Percentiles rank a stretch among this genome's conserved stretches.
Evolutionary conservation across 139 green algal species (phyloP).

Genomic region (Monoraphidium neglectum): DNA sequence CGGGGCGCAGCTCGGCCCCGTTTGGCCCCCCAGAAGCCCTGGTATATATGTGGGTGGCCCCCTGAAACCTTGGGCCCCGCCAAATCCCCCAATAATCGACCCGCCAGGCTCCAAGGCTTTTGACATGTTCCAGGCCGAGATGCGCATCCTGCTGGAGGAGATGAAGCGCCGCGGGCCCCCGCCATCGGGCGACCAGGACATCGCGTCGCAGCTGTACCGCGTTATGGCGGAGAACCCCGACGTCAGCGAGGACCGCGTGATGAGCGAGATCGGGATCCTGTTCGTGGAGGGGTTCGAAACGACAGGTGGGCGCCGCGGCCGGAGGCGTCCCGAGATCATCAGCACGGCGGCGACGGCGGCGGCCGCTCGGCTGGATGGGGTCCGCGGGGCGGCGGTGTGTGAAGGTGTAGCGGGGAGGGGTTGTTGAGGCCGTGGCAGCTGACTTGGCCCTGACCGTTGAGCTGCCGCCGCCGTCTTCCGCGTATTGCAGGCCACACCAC

Average conservation of each 20-base stretch:
- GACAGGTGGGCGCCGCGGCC: constrained; percentile 35
- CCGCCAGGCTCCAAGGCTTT: constrained; percentile 38
- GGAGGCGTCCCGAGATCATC: no score
- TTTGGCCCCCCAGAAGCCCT: no score
- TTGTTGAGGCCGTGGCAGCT: no score
- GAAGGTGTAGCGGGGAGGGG: no score
- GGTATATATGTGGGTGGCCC: no score
- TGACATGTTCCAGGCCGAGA: constrained; percentile 49
- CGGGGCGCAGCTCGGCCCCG: no score
- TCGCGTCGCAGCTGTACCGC: constrained; percentile 40
- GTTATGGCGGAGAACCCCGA: constrained; percentile 25
- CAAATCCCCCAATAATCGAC: neutral
- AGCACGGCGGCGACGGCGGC: no score
- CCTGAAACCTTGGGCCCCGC: neutral
- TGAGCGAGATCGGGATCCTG: constrained; percentile 59
- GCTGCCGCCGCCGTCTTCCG: no score
- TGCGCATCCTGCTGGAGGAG: constrained; percentile 43
- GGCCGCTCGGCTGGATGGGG: no score
- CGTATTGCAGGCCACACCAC: constrained; percentile 48
- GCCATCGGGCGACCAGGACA: constrained; percentile 36
- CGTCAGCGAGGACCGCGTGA: constrained; percentile 26
- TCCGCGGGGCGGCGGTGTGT: no score
- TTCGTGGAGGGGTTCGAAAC: constrained; percentile 62
- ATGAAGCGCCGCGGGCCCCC: constrained; percentile 32
- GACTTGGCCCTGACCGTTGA: no score